Evolutionary conservation across 371 early-diverging fungal genomes (phyloP).

Genomic region (Lichtheimia ramosa): DNA sequence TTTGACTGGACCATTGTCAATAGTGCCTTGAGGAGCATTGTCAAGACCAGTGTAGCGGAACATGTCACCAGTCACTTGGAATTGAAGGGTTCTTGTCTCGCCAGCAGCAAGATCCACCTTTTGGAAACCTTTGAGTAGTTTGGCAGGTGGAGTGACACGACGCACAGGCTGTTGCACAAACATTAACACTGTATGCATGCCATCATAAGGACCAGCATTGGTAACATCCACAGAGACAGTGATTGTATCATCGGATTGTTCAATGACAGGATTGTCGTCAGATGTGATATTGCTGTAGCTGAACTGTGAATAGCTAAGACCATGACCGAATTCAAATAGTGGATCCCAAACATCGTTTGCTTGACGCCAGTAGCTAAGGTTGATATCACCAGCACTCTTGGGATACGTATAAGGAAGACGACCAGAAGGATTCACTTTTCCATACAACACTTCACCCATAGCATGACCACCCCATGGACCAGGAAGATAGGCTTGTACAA

Average conservation of each 20-base stretch:
- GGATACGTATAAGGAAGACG: constrained; percentile 59
- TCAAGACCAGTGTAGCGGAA: constrained; percentile 38
- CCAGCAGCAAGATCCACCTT: constrained; percentile 50
- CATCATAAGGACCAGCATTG: constrained; percentile 49
- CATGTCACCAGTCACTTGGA: constrained; percentile 35
- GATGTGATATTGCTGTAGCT: constrained; percentile 39
- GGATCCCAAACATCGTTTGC: constrained; percentile 43
- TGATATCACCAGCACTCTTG: constrained; percentile 37
- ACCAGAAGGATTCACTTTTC: constrained; percentile 53
- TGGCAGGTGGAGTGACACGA: constrained; percentile 30
- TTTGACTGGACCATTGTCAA: constrained; percentile 31
- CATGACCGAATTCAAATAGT: constrained; percentile 62
- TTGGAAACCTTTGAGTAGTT: constrained; percentile 51
- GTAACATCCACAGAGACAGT: constrained; percentile 45
- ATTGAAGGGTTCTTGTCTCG: constrained; percentile 41
- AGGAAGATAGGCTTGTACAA: constrained; percentile 57
- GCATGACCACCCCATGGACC: constrained; percentile 65
- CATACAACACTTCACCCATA: constrained; percentile 56
- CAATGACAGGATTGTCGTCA: not conserved
- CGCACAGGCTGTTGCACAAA: constrained; percentile 62
- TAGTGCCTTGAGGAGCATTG: constrained; percentile 17
- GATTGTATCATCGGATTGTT: constrained; percentile 10
- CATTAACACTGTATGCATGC: constrained; percentile 62
- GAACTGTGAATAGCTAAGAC: constrained; percentile 60
- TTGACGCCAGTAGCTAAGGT: constrained; percentile 32